Percentiles rank a stretch among this genome's conserved stretches.
These are phyloP conservation scores for Clitopilus passeckerianus DNA, from an alignment of 768 basidiomycete species.

Conservation along the genomic window DNA sequence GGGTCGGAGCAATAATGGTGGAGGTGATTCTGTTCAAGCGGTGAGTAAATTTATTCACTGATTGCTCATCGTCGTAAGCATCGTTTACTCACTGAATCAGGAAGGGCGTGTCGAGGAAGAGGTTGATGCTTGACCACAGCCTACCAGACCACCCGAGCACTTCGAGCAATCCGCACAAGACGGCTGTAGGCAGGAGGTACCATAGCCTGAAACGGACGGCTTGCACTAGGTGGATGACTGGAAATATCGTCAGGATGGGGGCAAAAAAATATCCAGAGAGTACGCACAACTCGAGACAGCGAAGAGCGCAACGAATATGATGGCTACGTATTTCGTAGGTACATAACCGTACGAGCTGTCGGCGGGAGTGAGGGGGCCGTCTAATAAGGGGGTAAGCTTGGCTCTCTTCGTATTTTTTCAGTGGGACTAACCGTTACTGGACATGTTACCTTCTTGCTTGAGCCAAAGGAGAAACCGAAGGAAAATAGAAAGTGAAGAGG, in stretches of 20 bases:
- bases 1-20: constrained; percentile 52
- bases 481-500: background rate
- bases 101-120: constrained; percentile 17
- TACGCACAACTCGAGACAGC: constrained; percentile 16
- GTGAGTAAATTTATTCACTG: too few species aligned
- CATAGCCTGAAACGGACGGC: constrained; percentile 38
- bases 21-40: constrained; percentile 25
- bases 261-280: background rate
- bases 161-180: constrained; percentile 44
- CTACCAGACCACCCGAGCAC: constrained; percentile 51
- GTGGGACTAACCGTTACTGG: background rate
- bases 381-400: background rate
- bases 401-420: background rate
- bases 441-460: background rate
- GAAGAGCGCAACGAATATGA: constrained; percentile 34
- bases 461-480: background rate
- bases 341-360: constrained; percentile 28
- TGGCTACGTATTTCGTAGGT: constrained; percentile 31
- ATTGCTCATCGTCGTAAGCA: too few species aligned
- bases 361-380: background rate
- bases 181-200: constrained; percentile 48
- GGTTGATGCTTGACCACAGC: constrained; percentile 38
- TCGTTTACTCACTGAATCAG: constrained; percentile 28
- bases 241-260: background rate
- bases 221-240: constrained; percentile 41